These are phyloP conservation scores for Obelidium mucronatum DNA, from an alignment of 192 early-diverging fungal species.

Conservation along the genomic window DNA sequence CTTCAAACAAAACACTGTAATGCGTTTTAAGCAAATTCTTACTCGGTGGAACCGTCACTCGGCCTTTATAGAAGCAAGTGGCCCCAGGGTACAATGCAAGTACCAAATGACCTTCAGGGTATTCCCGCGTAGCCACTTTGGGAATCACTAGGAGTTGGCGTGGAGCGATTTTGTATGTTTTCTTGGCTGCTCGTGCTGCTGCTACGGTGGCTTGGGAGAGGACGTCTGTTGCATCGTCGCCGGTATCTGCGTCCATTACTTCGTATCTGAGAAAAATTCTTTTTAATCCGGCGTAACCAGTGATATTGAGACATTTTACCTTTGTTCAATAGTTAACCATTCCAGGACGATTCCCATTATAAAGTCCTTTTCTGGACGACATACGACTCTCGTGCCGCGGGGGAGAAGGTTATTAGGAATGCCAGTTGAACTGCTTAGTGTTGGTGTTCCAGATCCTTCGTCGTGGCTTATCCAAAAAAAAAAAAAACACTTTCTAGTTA, in stretches of 20 bases:
- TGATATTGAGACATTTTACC: conserved; percentile 22
- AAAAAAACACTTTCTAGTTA: too few relatives aligned
- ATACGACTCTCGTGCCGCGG: conserved; percentile 34
- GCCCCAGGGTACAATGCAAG: conserved; percentile 54
- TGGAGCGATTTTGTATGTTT: conserved; percentile 28
- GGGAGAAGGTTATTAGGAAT: too few relatives aligned
- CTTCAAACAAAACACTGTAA: conserved; percentile 56
- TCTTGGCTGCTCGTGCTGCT: background rate
- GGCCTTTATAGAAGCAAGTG: conserved; percentile 57
- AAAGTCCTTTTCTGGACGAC: conserved; percentile 47
- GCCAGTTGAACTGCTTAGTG: too few relatives aligned
- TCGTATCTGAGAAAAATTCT: conserved; percentile 43
- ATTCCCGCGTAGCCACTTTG: conserved; percentile 35
- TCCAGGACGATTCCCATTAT: conserved; percentile 46
- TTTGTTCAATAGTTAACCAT: conserved; percentile 45
- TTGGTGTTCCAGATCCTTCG: too few relatives aligned
- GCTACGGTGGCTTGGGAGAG: background rate
- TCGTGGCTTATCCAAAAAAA: too few relatives aligned
- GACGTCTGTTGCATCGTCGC: conserved; percentile 21
- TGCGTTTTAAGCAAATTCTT: conserved; percentile 25
- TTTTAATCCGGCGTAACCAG: background rate
- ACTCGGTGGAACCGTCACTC: conserved; percentile 39
- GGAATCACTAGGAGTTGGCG: conserved; percentile 47
- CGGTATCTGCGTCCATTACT: conserved; percentile 57
- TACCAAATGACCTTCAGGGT: conserved; percentile 46